A percentile compares a stretch with the other conserved stretches of the same genome.
Evolutionary conservation across 2,329 filamentous ascomycete genomes (phyloP).

Genomic region (Diaporthe australafricana): DNA sequence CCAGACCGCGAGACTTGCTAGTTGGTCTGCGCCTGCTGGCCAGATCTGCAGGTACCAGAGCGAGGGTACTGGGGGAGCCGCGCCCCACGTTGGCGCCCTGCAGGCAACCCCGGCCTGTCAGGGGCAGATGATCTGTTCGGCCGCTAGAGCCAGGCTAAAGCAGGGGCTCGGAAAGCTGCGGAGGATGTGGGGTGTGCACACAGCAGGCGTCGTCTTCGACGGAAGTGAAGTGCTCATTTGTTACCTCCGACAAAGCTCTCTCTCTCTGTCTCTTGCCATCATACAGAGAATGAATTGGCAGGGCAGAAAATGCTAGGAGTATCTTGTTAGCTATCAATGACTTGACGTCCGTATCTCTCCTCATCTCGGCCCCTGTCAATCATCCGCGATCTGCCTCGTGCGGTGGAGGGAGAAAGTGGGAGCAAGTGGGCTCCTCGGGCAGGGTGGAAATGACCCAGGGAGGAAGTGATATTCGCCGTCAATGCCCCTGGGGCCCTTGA

Average conservation of each 20-base stretch:
- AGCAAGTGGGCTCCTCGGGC: slow-evolving; percentile 13
- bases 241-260: background rate
- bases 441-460: slow-evolving; percentile 24
- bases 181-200: background rate
- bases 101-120: slow-evolving; percentile 22
- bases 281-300: background rate
- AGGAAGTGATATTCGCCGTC: slow-evolving; percentile 23
- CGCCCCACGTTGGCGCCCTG: slow-evolving; percentile 26
- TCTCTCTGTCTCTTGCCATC: background rate
- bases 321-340: background rate
- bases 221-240: background rate
- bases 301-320: background rate
- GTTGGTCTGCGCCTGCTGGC: background rate
- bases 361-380: slow-evolving; percentile 27
- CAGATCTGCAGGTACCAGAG: slow-evolving; percentile 22
- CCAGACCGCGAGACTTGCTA: background rate
- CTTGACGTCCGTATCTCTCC: background rate
- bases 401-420: background rate
- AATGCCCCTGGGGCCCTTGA: slow-evolving; percentile 10
- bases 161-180: slow-evolving; percentile 26
- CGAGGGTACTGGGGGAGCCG: slow-evolving; percentile 16
- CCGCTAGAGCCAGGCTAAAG: slow-evolving; percentile 20
- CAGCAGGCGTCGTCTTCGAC: background rate
- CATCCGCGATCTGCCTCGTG: slow-evolving; percentile 18
- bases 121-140: slow-evolving; percentile 5